Evolutionary conservation across 768 basidiomycete species (phyloP).

Genomic region (Naganishia randhawae): DNA sequence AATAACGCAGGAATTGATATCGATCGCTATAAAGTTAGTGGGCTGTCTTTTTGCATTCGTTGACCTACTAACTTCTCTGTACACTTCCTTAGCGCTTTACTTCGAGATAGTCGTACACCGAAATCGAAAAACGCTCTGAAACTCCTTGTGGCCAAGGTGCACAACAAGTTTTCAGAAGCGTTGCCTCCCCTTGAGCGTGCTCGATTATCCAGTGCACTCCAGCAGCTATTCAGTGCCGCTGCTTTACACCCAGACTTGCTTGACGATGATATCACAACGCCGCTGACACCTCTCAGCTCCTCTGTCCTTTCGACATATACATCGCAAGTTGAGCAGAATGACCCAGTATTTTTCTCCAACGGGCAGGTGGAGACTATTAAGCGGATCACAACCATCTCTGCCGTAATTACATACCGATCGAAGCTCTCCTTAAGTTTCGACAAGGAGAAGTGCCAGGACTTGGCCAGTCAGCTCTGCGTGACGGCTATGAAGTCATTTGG

Average conservation of each 20-base stretch:
- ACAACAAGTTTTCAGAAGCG: not conserved
- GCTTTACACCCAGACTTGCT: not conserved
- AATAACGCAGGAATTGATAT: not conserved
- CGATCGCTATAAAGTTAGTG: conserved; percentile 2
- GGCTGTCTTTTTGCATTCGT: too few relatives aligned
- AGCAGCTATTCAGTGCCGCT: conserved; percentile 1
- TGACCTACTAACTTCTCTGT: not conserved
- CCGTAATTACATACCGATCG: not conserved
- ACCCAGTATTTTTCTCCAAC: not conserved
- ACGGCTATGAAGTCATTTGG: not conserved
- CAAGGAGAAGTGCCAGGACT: not conserved
- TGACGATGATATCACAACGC: not conserved
- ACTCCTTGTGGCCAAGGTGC: not conserved
- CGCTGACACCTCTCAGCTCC: conserved; percentile 1
- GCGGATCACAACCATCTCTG: conserved; percentile 1
- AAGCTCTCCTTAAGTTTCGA: not conserved
- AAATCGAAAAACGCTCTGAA: conserved; percentile 3
- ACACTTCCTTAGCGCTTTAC: not conserved
- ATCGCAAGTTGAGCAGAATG: not conserved
- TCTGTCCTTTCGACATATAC: conserved; percentile 1
- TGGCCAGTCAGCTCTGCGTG: not conserved
- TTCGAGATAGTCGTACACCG: not conserved
- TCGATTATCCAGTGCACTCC: not conserved
- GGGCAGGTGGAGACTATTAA: not conserved
- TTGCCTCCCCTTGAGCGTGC: not conserved